phyloP scores from a whole-genome alignment of 179 eudicot species.

The Carnegiea gigantea region DNA sequence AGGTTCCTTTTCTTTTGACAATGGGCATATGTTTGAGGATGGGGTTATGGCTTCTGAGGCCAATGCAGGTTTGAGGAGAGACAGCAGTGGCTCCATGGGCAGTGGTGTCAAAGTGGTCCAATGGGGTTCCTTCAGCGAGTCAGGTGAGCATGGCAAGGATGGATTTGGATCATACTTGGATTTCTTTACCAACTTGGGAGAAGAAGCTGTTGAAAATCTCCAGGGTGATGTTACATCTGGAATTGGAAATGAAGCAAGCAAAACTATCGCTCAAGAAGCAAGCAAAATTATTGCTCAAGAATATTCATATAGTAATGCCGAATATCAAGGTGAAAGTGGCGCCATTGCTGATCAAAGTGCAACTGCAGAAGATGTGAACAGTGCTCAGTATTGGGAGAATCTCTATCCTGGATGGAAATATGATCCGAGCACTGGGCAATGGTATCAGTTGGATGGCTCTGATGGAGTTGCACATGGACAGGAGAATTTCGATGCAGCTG shows the following conservation, averaged over 20 bases:
- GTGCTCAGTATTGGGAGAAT: conserved; percentile 61
- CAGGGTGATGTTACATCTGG: conserved; percentile 28
- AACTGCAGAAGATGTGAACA: conserved; percentile 43
- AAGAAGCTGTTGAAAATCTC: conserved; percentile 36
- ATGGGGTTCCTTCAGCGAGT: conserved; percentile 68
- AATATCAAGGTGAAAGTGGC: conserved; percentile 38
- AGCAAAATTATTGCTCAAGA: conserved; percentile 19
- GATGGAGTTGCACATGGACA: conserved; percentile 36
- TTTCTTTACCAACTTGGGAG: conserved; percentile 61
- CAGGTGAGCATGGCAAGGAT: conserved; percentile 35
- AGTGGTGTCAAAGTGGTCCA: conserved; percentile 77
- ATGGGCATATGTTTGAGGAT: conserved; percentile 35
- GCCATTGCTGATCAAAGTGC: conserved; percentile 33
- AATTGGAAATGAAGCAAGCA: conserved; percentile 33
- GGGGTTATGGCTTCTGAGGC: conserved; percentile 28
- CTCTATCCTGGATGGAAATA: conserved; percentile 94
- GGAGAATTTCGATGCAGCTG: conserved; percentile 14
- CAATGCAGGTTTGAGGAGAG: conserved; percentile 29
- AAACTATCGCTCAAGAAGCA: background rate
- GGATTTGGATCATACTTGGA: conserved; percentile 70
- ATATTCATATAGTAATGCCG: conserved; percentile 26
- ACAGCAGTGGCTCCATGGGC: conserved; percentile 36
- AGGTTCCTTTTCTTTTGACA: conserved; percentile 39
- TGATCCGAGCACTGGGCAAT: conserved; percentile 74
- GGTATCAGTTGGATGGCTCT: conserved; percentile 76